Evolutionary conservation across 768 basidiomycete species (phyloP).

Genomic region (Botryobasidium botryosum): DNA sequence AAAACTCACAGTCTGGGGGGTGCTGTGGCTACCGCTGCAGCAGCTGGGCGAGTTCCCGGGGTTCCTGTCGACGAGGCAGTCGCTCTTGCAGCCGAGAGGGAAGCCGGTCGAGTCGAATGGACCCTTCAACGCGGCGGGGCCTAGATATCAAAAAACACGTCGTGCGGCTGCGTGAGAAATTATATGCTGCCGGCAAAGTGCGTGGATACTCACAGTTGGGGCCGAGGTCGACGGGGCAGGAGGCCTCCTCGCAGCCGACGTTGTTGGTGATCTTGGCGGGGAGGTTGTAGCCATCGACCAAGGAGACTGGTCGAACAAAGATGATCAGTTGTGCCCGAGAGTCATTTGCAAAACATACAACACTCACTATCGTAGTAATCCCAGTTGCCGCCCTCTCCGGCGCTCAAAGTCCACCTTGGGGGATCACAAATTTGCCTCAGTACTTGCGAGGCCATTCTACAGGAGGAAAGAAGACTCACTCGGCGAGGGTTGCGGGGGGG

Average conservation of each 20-base stretch:
- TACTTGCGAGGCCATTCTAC: too few relatives aligned
- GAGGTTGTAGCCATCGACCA: conserved; percentile 12
- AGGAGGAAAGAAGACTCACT: conserved; percentile 6
- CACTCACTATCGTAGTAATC: too few relatives aligned
- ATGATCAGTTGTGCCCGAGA: too few relatives aligned
- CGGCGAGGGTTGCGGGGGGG: conserved; percentile 13
- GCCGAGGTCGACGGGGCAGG: conserved; percentile 11
- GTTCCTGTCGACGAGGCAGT: conserved; percentile 9
- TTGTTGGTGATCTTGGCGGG: conserved; percentile 10
- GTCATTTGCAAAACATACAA: too few relatives aligned
- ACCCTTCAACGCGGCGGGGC: conserved; percentile 4
- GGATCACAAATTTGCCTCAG: too few relatives aligned
- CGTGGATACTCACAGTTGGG: conserved; percentile 1
- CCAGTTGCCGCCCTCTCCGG: too few relatives aligned
- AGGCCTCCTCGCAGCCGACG: conserved; percentile 8
- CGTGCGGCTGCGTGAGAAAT: not conserved
- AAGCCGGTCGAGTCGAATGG: conserved; percentile 8
- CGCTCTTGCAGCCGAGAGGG: conserved; percentile 9
- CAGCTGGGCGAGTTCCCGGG: conserved; percentile 7
- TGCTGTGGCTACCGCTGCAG: conserved; percentile 8
- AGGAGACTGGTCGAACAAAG: too few relatives aligned
- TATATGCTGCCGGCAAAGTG: not conserved
- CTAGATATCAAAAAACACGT: too few relatives aligned
- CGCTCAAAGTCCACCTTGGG: too few relatives aligned
- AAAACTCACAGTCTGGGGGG: conserved; percentile 7